Base-by-base conservation (phyloP, 148 eudicot genomes). In the Arctostaphylos glauca region DNA sequence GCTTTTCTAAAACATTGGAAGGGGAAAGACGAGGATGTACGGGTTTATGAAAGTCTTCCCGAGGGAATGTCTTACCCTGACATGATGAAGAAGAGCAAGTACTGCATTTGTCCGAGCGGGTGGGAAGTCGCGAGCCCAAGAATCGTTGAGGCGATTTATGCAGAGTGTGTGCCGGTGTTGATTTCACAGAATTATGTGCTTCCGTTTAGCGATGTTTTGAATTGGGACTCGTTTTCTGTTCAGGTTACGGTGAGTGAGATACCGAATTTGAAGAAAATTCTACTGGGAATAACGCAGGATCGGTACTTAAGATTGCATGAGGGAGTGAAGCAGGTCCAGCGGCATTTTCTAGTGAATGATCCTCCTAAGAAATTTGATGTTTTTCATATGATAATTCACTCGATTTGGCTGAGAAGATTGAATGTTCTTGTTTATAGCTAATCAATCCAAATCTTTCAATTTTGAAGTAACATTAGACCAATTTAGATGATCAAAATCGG, bases 71-170 rank as follows among this genome's bases (percentile, higher is more conserved):
- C 93, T 0, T 95, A 95, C 55, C n/a, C 60, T 2, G 84, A 85
- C 3, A 94, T 90, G 94, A 94, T 94, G 98, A 88, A 71, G 81
- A 86, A 53, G 66, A 91, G 94, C 89, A 91, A 78, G 86, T 95
- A 43, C 66, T 95, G 98, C 82, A 73, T 94, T 44, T 94, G 98
- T 81, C 98, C 98, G 0, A 95, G 98, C 79, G 98, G 98, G 31
- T 89, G 74, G 58, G 98, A 95, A 76, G 98, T 94, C 25, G 98
- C 98, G 2, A 94, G 98, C 73, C 98, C 98, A 0, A 90, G 98
- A 78, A 81, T 95, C 15, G 96, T 89, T 14, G 98, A 95, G 83
- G 95, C 98, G 5, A 91, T 95, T 5, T 92, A 94, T 72, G 90
- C 91, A 8, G 98, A 82, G 7, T 95, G 98, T 74, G 96, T 95